These are phyloP conservation scores for Vachellia pachyceras DNA, from an alignment of 306 rosid genomes.

Conservation along the genomic window DNA sequence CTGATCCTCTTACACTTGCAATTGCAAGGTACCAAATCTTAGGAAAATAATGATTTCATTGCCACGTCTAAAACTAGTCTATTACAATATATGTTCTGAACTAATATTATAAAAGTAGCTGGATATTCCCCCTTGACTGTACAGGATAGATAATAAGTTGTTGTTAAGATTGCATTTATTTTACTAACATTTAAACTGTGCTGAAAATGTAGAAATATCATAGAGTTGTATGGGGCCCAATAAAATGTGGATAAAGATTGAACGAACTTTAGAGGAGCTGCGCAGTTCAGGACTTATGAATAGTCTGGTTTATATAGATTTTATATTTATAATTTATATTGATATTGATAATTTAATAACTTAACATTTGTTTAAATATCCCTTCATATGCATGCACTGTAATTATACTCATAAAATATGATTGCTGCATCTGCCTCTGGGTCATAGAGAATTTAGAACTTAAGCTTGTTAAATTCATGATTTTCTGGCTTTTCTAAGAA, in stretches of 20 bases:
- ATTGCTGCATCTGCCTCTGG: background rate
- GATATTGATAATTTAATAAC: background rate
- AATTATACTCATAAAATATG: background rate
- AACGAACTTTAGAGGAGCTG: background rate
- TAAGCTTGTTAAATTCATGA: slow-evolving; percentile 20
- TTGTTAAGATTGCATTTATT: background rate
- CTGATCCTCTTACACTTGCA: background rate
- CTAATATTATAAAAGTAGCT: background rate
- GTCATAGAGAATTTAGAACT: slow-evolving; percentile 6
- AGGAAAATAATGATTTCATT: background rate
- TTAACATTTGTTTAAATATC: background rate
- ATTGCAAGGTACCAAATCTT: background rate
- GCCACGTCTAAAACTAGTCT: background rate
- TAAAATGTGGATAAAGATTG: background rate
- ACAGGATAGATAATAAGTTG: background rate
- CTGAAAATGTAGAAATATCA: background rate
- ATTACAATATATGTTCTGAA: background rate
- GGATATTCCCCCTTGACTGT: background rate
- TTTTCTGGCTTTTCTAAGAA: slow-evolving; percentile 31
- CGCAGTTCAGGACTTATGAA: background rate
- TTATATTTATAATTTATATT: too few species aligned
- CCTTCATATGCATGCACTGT: background rate
- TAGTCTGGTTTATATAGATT: background rate
- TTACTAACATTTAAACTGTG: background rate
- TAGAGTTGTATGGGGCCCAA: background rate